A percentile compares a stretch with the other conserved stretches of the same genome.
phyloP scores from a whole-genome alignment of 2,329 filamentous ascomycete species.

The Thielaviopsis punctulata region DNA sequence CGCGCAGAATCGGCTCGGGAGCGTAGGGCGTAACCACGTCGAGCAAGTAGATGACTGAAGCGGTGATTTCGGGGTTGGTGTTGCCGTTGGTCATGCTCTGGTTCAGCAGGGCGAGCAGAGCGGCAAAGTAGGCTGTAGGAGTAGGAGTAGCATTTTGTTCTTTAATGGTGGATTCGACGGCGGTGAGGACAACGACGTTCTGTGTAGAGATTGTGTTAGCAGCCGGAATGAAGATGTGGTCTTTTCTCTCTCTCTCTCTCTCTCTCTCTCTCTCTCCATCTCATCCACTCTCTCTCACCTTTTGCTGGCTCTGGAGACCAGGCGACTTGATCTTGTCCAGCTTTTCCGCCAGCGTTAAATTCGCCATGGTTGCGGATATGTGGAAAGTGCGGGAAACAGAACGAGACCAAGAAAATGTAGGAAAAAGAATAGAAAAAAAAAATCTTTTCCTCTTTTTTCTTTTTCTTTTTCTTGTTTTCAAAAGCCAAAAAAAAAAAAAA shows the following conservation, averaged over 20 bases:
- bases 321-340: slow-evolving; percentile 95
- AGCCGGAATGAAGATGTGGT: no score
- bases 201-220: slow-evolving; percentile 21
- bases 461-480: background rate
- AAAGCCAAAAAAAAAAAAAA: background rate
- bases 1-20: slow-evolving; percentile 70
- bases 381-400: background rate
- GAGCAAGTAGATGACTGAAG: slow-evolving; percentile 85
- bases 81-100: slow-evolving; percentile 54
- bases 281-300: slow-evolving; percentile 34
- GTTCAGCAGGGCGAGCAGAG: slow-evolving; percentile 73
- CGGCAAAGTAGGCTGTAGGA: slow-evolving; percentile 85
- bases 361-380: slow-evolving; percentile 25
- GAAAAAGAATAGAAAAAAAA: background rate
- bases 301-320: slow-evolving; percentile 87
- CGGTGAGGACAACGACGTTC: slow-evolving; percentile 73
- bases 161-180: slow-evolving; percentile 82
- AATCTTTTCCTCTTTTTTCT: slow-evolving; percentile 1
- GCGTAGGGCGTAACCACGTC: slow-evolving; percentile 77
- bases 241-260: no score
- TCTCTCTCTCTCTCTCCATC: no score
- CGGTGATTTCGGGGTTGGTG: slow-evolving; percentile 65
- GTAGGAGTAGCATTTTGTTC: slow-evolving; percentile 72
- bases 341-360: slow-evolving; percentile 58
- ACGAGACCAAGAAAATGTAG: background rate